Percentiles rank a stretch among this genome's conserved stretches.
Evolutionary conservation across 257 asterid genomes (phyloP).

Genomic region (Przewalskia tangutica): DNA sequence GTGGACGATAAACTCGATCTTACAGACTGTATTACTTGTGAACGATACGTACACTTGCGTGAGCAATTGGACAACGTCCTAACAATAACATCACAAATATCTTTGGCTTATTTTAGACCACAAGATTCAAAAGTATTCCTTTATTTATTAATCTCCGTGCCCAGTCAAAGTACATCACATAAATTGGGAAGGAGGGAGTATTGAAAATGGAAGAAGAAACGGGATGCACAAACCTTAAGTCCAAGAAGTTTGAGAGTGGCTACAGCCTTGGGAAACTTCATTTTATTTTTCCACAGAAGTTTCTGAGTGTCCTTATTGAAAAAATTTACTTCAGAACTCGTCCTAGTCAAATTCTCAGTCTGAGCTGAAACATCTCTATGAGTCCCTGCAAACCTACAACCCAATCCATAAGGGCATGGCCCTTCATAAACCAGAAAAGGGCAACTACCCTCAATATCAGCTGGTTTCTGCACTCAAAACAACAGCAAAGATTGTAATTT

Average conservation of each 20-base stretch:
- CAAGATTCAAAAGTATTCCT: too few relatives aligned
- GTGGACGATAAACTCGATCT: too few relatives aligned
- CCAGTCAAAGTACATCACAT: too few relatives aligned
- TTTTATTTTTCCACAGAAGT: conserved; percentile 90
- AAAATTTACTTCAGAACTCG: conserved; percentile 43
- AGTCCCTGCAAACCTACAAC: conserved; percentile 74
- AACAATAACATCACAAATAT: too few relatives aligned
- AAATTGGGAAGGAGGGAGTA: background rate
- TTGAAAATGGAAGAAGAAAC: background rate
- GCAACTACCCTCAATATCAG: conserved; percentile 73
- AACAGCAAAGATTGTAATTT: background rate
- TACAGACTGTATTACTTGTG: too few relatives aligned
- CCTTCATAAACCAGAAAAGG: conserved; percentile 54
- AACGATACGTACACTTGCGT: too few relatives aligned
- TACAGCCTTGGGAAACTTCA: conserved; percentile 76
- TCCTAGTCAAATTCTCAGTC: conserved; percentile 11
- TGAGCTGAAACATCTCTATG: conserved; percentile 32
- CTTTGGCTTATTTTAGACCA: too few relatives aligned
- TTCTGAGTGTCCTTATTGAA: conserved; percentile 80
- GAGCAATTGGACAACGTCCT: too few relatives aligned
- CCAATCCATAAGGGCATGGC: conserved; percentile 75
- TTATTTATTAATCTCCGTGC: too few relatives aligned
- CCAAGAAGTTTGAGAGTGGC: conserved; percentile 71
- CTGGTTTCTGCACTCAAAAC: conserved; percentile 57
- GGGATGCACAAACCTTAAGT: conserved; percentile 36